Conservation (phyloP, 345 rosid species). For the Syzygium aromaticum region DNA sequence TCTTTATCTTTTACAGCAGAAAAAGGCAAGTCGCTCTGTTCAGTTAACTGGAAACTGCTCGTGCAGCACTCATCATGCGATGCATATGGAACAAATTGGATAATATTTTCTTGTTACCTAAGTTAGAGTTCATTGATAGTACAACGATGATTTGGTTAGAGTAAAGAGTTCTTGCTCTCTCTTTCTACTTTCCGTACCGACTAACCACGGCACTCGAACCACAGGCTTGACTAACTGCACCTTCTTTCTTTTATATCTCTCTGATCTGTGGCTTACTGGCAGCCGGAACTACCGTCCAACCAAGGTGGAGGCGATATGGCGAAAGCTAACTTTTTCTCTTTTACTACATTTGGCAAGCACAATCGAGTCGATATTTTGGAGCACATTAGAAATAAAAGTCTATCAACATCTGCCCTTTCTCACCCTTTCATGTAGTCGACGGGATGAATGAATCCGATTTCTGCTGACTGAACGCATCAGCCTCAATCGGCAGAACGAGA, state of each 20-base stretch:
- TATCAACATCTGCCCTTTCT: not conserved
- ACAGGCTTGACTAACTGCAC: not conserved
- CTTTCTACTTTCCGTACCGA: not conserved
- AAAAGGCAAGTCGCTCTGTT: too few relatives aligned
- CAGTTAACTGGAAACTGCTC: too few relatives aligned
- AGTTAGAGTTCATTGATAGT: not conserved
- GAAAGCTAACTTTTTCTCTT: not conserved
- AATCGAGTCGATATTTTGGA: not conserved
- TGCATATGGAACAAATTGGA: not conserved
- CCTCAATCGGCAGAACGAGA: not conserved
- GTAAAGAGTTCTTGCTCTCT: not conserved
- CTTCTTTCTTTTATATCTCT: not conserved
- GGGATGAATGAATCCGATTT: not conserved
- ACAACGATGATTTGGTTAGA: not conserved
- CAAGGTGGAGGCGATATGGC: not conserved
- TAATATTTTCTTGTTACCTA: not conserved
- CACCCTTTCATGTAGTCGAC: not conserved
- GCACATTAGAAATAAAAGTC: not conserved
- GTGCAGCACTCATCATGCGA: not conserved
- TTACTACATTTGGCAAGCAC: not conserved
- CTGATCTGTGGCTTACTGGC: not conserved
- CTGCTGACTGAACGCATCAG: not conserved
- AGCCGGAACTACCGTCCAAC: not conserved
- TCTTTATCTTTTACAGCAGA: too few relatives aligned
- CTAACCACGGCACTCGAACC: not conserved